Base-by-base conservation (phyloP, 345 rosid species). In the Gossypium sturtianum region DNA sequence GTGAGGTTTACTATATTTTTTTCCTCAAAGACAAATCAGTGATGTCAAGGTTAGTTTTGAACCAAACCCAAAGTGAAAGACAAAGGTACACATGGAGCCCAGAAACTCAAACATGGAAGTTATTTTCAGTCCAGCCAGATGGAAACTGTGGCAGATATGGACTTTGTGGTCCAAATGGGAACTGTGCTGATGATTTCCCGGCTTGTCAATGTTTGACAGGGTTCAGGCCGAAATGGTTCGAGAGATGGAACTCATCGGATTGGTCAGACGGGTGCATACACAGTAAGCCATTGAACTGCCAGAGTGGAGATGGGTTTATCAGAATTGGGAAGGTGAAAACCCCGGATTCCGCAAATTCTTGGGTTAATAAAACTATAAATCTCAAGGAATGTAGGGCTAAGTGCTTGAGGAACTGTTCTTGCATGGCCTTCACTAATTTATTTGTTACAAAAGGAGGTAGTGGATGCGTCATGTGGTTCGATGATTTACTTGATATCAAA, bases 201-300 rank as follows among this genome's bases (percentile, higher is more conserved):
- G 76, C 72, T 16, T 88, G 89, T 60, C 48, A 75, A 17, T 88
- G 89, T 60, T 34, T 81, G 75, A 77, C 62, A 23, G 83, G 88
- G 7, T 88, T 88, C 53, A 38, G 23, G 6, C 88, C 88, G 1
- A 81, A 34, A 49, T 71, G 41, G 67, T 53, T 3, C 16, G 49
- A n/a, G 77, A 76, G 38, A 1, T 86, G 89, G 88, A 58, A 71
- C 49, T 47, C 79, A 4, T 66, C 77, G 51, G 87, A 82, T 48
- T 83, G 87, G 72, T 81, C 85, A 12, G 78, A 53, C 6, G 91
- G 89, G 29, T 86, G 91, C 49, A 61, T 81, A 0, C 76, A 80
- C 47, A 78, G 34, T 56, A 83, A 78, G 11, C 41, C 76, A 20
- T 47, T 86, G 41, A 65, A 70, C 5, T 87, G 91, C 70, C 7